Conservation (phyloP, 2,329 filamentous ascomycete species). For the Fusarium dlaminii region DNA sequence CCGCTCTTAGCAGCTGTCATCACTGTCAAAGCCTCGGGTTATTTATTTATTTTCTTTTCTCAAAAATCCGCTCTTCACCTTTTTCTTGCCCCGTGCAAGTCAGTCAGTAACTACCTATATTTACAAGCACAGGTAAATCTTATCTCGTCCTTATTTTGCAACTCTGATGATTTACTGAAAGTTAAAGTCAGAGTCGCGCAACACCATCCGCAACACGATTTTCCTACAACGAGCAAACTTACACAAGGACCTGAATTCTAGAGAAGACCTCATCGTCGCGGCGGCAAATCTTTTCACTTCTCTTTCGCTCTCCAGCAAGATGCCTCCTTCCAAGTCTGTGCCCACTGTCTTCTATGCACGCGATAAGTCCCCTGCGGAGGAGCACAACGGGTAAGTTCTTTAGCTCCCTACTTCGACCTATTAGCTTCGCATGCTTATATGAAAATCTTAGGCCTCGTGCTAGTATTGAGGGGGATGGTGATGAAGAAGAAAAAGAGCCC, state of each 20-base stretch:
- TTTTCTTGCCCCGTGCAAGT: background rate
- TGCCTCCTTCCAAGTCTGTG: constrained; percentile 10
- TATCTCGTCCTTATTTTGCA: background rate
- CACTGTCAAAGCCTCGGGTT: background rate
- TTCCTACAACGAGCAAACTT: background rate
- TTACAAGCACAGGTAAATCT: background rate
- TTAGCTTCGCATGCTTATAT: background rate
- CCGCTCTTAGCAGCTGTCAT: background rate
- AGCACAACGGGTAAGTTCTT: constrained; percentile 18
- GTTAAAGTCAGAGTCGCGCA: background rate
- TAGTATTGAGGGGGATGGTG: constrained; percentile 22
- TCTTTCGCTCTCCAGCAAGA: background rate
- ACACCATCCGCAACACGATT: background rate
- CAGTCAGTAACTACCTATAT: background rate
- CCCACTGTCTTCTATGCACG: constrained; percentile 38
- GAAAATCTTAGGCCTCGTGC: background rate
- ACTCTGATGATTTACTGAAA: background rate
- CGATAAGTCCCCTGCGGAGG: constrained; percentile 21
- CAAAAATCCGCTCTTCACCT: background rate
- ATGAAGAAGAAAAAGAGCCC: constrained; percentile 11
- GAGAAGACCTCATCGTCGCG: background rate
- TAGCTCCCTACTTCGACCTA: too few species aligned
- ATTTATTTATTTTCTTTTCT: background rate
- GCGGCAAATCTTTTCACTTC: background rate
- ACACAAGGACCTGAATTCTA: too few species aligned